These are phyloP conservation scores for Eucalyptus dawsonii DNA, from an alignment of 345 rosid species.

Conservation along the genomic window DNA sequence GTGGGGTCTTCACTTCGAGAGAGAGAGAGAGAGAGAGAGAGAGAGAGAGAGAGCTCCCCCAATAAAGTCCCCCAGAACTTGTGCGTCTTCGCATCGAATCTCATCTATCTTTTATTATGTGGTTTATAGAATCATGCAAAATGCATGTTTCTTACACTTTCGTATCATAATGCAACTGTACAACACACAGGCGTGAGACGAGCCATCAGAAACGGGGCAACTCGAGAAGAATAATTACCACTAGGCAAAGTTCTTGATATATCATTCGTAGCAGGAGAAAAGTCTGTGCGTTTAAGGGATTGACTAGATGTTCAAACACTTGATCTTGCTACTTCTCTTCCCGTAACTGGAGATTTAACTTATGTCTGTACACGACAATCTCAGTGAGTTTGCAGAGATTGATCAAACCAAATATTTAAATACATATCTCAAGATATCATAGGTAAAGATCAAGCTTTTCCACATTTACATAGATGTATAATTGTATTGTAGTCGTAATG, in stretches of 20 bases:
- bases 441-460: neutral
- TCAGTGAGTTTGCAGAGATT: neutral
- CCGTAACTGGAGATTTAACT: neutral
- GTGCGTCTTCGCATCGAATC: neutral
- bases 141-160: conserved; percentile 50
- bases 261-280: neutral
- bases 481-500: neutral
- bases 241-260: neutral
- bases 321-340: neutral
- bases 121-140: neutral
- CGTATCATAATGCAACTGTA: conserved; percentile 15
- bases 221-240: neutral
- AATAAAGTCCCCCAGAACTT: neutral
- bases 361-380: neutral
- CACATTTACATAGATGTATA: neutral
- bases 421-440: neutral
- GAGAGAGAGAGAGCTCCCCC: neutral
- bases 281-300: neutral
- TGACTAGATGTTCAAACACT: neutral
- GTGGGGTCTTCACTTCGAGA: conserved; percentile 43
- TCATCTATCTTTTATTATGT: neutral
- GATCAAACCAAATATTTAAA: neutral
- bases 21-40: neutral
- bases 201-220: neutral
- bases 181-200: neutral